Evolutionary conservation across 139 green algal species (phyloP).

Genomic region (Coelastrella sp.): DNA sequence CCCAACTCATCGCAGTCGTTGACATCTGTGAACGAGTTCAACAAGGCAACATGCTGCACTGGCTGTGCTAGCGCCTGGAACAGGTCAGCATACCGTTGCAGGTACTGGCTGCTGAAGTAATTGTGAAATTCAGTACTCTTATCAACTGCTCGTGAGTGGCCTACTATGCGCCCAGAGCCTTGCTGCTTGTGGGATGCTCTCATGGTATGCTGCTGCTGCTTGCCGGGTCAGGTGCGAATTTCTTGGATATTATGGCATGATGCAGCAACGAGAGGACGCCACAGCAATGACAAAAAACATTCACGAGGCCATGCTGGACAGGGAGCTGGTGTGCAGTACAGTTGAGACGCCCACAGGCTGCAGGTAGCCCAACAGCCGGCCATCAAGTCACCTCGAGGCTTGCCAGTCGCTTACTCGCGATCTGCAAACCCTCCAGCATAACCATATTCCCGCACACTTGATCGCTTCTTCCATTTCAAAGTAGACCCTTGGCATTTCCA

Average conservation of each 20-base stretch:
- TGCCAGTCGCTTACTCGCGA: too few species aligned
- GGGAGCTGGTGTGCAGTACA: too few species aligned
- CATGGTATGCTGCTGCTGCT: constrained; percentile 3
- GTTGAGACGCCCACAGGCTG: too few species aligned
- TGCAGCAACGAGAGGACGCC: background rate
- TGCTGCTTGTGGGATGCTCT: background rate
- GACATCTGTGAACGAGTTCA: constrained; percentile 39
- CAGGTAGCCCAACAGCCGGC: too few species aligned
- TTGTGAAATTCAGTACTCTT: constrained; percentile 42
- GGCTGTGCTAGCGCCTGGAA: constrained; percentile 47
- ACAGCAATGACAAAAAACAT: background rate
- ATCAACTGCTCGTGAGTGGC: constrained; percentile 8
- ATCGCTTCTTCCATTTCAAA: too few species aligned
- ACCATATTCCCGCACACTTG: too few species aligned
- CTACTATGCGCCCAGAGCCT: background rate
- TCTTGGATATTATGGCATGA: background rate
- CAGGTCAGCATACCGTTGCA: constrained; percentile 39
- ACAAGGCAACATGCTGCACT: constrained; percentile 42
- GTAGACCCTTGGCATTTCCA: too few species aligned
- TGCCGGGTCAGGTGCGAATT: background rate
- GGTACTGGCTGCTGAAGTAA: constrained; percentile 25
- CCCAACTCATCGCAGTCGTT: constrained; percentile 32
- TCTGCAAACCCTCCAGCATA: too few species aligned
- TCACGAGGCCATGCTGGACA: too few species aligned
- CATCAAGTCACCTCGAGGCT: too few species aligned